Evolutionary conservation across 306 rosid species (phyloP), one percentile per base, ranked within the genome.

Genomic region (Medicago arabica): DNA sequence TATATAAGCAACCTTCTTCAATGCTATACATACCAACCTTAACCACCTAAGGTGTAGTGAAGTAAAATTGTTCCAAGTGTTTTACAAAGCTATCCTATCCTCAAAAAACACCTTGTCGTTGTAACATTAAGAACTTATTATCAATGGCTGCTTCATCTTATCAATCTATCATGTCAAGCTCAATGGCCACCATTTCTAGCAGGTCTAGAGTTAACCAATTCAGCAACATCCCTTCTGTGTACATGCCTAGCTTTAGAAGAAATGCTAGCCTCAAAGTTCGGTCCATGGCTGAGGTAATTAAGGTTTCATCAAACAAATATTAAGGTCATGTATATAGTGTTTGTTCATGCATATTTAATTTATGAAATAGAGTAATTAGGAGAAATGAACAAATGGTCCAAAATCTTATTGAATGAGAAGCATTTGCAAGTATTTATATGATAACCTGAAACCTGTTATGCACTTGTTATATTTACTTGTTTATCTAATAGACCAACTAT

Each of bases 121-220:
- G 18, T 40, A 1, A 8, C 59, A 5, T 36, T 47, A 51, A 15
- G 16, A 1, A 46, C 34, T 7, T 38, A n/a, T n/a, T n/a, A 12
- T 1, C 78, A 17, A 86, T 89, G 93, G 85, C 90, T 19, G 54
- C 78, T 2, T 84, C 84, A 75, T 75, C 89, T 9, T 76, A 3
- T 66, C 93, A 89, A 74, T 86, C 84, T 14, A 68, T 71, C 71
- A 21, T 89, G 0, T 54, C 75, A 0, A 85, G 46, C 63, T 71
- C 90, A 2, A 44, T 81, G 83, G 53, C 60, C 10, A 8, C 47
- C 51, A 6, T 62, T 5, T 47, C 80, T 1, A 50, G 38, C 77
- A 66, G 78, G 60, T 49, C 75, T 8, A 78, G 79, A 73, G 77
- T 79, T 19, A 86, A 40, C 78, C 85, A 65, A 9, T 50, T 64